Conservation (phyloP, 257 asterid genomes). For the Petunia axillaris region DNA sequence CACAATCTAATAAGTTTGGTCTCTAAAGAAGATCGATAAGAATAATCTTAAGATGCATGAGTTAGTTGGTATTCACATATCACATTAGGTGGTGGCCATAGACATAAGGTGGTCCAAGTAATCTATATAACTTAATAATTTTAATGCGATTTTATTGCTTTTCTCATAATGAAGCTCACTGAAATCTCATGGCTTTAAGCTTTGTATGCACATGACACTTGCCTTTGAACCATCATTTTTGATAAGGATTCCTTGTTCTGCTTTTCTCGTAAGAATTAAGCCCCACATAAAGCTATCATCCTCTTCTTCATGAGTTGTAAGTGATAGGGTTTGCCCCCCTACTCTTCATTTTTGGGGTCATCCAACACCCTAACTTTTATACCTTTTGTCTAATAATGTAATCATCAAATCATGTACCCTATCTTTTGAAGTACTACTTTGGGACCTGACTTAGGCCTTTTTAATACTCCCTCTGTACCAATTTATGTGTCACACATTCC, state of each 20-base stretch:
- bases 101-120: constrained; percentile 33
- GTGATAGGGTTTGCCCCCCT: constrained; percentile 29
- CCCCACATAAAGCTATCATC: constrained; percentile 41
- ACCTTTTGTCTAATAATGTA: neutral
- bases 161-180: constrained; percentile 33
- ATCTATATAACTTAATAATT: neutral
- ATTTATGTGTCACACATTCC: too few relatives aligned
- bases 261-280: constrained; percentile 21
- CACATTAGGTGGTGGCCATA: neutral
- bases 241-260: constrained; percentile 31
- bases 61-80: neutral
- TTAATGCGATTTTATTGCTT: neutral
- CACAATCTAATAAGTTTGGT: neutral
- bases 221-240: constrained; percentile 37
- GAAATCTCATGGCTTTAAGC: constrained; percentile 32
- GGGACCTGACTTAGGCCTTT: neutral
- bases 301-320: constrained; percentile 41
- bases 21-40: neutral
- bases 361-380: neutral
- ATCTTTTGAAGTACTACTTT: constrained; percentile 14
- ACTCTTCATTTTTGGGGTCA: constrained; percentile 20
- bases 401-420: neutral
- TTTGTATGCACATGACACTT: constrained; percentile 43
- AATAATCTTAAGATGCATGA: neutral
- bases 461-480: neutral